Evolutionary conservation across 495 filamentous ascomycete genomes (phyloP).

Genomic region (Penicillium soppii): DNA sequence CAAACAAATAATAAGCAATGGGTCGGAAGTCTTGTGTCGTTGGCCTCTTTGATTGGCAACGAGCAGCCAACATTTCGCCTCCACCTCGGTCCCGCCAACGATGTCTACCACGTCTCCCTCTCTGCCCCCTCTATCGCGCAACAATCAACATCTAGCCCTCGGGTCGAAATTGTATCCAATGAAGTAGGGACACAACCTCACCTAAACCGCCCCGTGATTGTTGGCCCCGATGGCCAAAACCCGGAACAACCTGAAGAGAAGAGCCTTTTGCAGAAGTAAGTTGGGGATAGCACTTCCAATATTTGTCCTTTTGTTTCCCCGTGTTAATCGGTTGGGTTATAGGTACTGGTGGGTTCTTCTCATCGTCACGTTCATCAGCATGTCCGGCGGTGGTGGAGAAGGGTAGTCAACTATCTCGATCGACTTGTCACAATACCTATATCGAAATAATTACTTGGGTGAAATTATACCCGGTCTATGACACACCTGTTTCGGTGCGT

Average conservation of each 20-base stretch:
- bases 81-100: conserved; percentile 33
- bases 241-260: conserved; percentile 40
- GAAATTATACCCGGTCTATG: too few species aligned
- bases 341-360: conserved; percentile 51
- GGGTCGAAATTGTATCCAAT: conserved; percentile 28
- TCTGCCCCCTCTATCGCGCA: conserved; percentile 6
- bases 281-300: background rate
- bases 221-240: conserved; percentile 38
- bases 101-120: conserved; percentile 40
- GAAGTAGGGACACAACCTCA: conserved; percentile 35
- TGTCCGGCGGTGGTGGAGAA: conserved; percentile 45
- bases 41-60: conserved; percentile 24
- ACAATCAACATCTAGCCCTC: conserved; percentile 7
- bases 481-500: too few species aligned
- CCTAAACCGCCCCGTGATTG: conserved; percentile 42
- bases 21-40: conserved; percentile 39
- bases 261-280: conserved; percentile 49
- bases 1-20: conserved; percentile 35
- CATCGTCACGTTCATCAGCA: conserved; percentile 40
- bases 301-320: background rate
- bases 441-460: background rate
- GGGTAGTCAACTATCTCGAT: conserved; percentile 17
- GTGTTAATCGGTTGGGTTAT: background rate
- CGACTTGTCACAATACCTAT: background rate
- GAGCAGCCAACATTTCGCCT: conserved; percentile 34